Conservation (phyloP, 139 green algal species). For the Coelastrella sp. region DNA sequence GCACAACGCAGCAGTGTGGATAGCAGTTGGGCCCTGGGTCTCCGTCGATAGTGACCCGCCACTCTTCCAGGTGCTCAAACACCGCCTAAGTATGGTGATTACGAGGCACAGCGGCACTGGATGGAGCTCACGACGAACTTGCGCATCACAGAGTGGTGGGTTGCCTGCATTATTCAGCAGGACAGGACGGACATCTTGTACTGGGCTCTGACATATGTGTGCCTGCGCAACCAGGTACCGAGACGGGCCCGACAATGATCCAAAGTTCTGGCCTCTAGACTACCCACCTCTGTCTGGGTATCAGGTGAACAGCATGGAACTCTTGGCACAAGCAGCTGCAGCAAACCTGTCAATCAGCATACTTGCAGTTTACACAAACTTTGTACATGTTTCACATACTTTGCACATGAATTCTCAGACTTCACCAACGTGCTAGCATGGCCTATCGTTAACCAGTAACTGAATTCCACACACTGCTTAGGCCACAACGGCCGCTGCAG, state of each 20-base stretch:
- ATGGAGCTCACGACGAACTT: conserved; percentile 96
- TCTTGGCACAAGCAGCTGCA: background rate
- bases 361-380: too few species aligned
- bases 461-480: background rate
- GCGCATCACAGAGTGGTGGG: conserved; percentile 87
- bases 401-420: too few species aligned
- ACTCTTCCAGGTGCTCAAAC: conserved; percentile 28
- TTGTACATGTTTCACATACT: too few species aligned
- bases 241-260: conserved; percentile 51
- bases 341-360: background rate
- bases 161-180: too few species aligned
- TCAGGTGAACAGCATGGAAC: conserved; percentile 70
- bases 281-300: conserved; percentile 98
- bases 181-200: too few species aligned
- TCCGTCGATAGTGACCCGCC: too few species aligned
- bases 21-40: background rate
- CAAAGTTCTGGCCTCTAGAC: conserved; percentile 95
- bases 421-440: too few species aligned
- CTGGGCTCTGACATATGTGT: too few species aligned
- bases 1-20: background rate
- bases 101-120: conserved; percentile 99
- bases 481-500: too few species aligned
- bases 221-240: conserved; percentile 43
- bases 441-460: background rate
- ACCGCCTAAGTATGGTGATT: conserved; percentile 95